These are phyloP conservation scores for Jimgerdemannia flammicorona DNA, from an alignment of 192 early-diverging fungal genomes.

Conservation along the genomic window DNA sequence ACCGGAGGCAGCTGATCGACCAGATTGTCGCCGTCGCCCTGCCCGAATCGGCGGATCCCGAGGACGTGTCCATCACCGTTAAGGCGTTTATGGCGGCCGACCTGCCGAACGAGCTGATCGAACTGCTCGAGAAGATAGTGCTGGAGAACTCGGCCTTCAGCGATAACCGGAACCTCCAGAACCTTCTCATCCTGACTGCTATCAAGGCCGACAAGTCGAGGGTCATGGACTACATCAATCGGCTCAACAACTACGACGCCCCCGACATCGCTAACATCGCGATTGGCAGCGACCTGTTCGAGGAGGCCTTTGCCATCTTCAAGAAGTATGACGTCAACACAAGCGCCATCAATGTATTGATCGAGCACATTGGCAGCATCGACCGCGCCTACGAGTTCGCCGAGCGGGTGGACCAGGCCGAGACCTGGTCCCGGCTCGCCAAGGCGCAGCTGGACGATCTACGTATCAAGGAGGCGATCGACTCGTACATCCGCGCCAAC, in stretches of 20 bases:
- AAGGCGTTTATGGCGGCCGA: conserved; percentile 98
- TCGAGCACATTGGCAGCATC: conserved; percentile 88
- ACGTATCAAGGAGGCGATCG: conserved; percentile 93
- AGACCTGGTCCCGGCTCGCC: conserved; percentile 94
- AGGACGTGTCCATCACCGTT: conserved; percentile 96
- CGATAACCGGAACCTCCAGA: conserved; percentile 96
- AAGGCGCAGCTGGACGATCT: conserved; percentile 91
- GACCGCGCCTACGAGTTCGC: conserved; percentile 97
- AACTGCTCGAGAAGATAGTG: conserved; percentile 94
- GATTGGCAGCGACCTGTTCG: conserved; percentile 81
- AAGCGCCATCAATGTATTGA: conserved; percentile 86
- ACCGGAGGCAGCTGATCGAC: conserved; percentile 89
- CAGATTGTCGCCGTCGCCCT: conserved; percentile 90
- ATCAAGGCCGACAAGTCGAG: conserved; percentile 90
- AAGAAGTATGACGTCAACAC: conserved; percentile 90
- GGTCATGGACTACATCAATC: conserved; percentile 96
- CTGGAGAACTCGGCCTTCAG: conserved; percentile 89
- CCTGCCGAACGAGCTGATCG: conserved; percentile 94
- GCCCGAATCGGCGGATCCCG: conserved; percentile 93
- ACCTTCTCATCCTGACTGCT: conserved; percentile 95
- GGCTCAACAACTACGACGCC: conserved; percentile 95
- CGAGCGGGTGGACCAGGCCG: conserved; percentile 84
- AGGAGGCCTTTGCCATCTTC: conserved; percentile 97
- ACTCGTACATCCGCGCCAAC: conserved; percentile 95
- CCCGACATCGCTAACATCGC: conserved; percentile 97